These are phyloP conservation scores for Lasiosphaeriaceae sp. DNA, from an alignment of 495 filamentous ascomycete species.

Conservation along the genomic window DNA sequence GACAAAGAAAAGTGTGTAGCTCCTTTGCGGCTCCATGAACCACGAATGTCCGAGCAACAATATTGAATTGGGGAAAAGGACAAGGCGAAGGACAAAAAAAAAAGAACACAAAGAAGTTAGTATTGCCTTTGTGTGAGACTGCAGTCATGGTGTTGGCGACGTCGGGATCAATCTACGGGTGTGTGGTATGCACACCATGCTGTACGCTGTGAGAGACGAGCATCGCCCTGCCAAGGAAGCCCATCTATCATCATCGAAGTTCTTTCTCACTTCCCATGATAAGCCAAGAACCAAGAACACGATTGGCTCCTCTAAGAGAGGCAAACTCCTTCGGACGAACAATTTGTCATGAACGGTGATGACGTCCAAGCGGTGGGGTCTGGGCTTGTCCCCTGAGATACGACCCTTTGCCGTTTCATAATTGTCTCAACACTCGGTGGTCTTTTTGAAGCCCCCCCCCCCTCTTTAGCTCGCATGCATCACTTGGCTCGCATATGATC, in stretches of 20 bases:
- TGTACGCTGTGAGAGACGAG: no score
- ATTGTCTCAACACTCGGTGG: neutral
- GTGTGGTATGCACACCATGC: no score
- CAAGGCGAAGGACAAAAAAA: neutral
- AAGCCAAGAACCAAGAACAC: no score
- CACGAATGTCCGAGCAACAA: no score
- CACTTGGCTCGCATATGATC: neutral
- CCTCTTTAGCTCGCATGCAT: neutral
- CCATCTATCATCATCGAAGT: no score
- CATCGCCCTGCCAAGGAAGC: no score
- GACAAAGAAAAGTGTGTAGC: no score
- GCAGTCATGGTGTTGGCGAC: no score
- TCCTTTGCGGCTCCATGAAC: no score
- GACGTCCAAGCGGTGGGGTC: constrained; percentile 2
- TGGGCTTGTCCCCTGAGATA: neutral
- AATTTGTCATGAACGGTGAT: constrained; percentile 4
- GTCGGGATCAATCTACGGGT: no score
- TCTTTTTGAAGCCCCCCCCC: neutral
- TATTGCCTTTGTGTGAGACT: neutral
- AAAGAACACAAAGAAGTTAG: neutral
- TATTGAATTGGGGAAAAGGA: neutral
- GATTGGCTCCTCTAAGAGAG: no score
- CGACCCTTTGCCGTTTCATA: neutral
- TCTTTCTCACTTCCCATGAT: no score
- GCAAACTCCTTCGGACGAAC: neutral